These are phyloP conservation scores for Ganoderma meredithae DNA, from an alignment of 1,284 basidiomycete species.

Conservation along the genomic window DNA sequence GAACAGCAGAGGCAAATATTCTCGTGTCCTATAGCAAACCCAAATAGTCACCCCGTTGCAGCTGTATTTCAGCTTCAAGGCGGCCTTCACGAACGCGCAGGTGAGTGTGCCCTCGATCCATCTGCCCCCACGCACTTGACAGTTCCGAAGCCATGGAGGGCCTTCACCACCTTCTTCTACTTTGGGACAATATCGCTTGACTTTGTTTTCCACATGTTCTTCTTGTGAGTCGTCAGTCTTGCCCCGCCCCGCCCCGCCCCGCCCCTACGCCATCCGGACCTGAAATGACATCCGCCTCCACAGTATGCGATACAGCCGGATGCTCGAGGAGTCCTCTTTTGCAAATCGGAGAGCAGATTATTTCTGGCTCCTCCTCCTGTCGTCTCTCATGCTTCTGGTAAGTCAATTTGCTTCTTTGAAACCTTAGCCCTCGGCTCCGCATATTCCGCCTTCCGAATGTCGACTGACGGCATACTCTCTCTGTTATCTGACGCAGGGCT, in stretches of 20 bases:
- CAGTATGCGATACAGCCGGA: slow-evolving; percentile 95
- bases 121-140: not conserved
- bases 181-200: slow-evolving; percentile 95
- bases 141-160: slow-evolving; percentile 79
- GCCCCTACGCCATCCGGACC: not conserved
- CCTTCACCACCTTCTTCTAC: slow-evolving; percentile 93
- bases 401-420: slow-evolving; percentile 37
- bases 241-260: not conserved
- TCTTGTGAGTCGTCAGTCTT: slow-evolving; percentile 80
- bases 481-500: slow-evolving; percentile 52
- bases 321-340: slow-evolving; percentile 96
- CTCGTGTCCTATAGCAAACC: slow-evolving; percentile 73
- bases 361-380: slow-evolving; percentile 89
- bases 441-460: not conserved
- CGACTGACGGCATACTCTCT: not conserved
- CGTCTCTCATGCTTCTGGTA: slow-evolving; percentile 84
- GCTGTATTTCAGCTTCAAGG: slow-evolving; percentile 90
- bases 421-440: not conserved
- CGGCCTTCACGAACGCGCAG: slow-evolving; percentile 84
- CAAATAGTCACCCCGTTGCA: slow-evolving; percentile 89
- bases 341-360: slow-evolving; percentile 92
- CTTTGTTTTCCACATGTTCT: slow-evolving; percentile 96
- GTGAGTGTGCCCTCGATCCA: slow-evolving; percentile 48
- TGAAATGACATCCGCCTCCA: slow-evolving; percentile 7
- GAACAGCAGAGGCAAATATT: not conserved